A percentile compares a stretch with the other conserved stretches of the same genome.
Evolutionary conservation across 176 grass and related monocot species (phyloP).

Genomic region (Rhynchospora tenuis): DNA sequence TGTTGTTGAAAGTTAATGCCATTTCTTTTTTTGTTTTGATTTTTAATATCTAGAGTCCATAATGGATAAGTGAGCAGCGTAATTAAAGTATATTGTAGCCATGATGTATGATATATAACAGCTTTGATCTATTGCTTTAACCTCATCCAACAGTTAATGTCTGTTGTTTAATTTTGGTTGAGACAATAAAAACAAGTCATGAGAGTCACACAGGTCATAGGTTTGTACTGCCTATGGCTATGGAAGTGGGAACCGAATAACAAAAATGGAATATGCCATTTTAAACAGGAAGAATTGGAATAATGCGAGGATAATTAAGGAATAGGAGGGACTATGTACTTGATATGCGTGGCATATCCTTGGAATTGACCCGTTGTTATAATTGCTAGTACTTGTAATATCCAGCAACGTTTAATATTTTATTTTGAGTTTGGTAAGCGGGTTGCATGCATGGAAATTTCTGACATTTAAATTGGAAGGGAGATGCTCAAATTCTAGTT

Average conservation of each 20-base stretch:
- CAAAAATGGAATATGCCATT: not conserved
- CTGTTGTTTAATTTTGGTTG: not conserved
- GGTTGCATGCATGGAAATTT: not conserved
- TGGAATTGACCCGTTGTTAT: not conserved
- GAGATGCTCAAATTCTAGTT: not conserved
- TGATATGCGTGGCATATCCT: not conserved
- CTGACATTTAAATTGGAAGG: not conserved
- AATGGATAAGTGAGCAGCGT: no score
- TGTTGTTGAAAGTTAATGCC: no score
- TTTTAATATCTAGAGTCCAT: no score
- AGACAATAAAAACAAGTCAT: not conserved
- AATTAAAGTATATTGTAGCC: no score
- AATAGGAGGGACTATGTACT: not conserved
- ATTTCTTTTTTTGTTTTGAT: no score
- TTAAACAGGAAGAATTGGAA: not conserved
- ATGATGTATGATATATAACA: no score
- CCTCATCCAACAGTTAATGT: no score
- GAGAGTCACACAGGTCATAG: not conserved
- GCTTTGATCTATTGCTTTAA: no score
- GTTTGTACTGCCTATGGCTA: not conserved
- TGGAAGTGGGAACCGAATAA: not conserved
- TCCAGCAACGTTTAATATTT: not conserved
- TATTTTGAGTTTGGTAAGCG: not conserved
- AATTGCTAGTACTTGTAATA: not conserved
- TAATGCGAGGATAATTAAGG: not conserved